Conservation (phyloP, 1,139 yeast genomes). For the Suhomyces atakaporum region DNA sequence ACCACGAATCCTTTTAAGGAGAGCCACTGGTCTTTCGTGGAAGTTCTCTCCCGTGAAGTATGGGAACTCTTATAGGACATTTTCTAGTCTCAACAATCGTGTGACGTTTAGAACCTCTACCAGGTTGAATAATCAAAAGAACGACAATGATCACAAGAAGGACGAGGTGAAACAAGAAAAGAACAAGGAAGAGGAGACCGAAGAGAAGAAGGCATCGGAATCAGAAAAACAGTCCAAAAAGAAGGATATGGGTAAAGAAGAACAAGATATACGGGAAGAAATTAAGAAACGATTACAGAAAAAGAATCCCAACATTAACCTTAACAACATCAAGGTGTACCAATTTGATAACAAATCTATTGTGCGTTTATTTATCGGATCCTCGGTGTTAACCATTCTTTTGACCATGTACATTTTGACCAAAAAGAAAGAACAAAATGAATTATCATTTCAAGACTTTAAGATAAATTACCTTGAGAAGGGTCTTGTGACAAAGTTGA, state of each 20-base stretch:
- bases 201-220: constrained; percentile 3
- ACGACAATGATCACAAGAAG: too few species aligned
- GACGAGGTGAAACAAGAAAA: constrained; percentile 4
- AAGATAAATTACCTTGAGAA: constrained; percentile 77
- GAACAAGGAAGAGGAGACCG: background rate
- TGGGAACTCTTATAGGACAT: constrained; percentile 1
- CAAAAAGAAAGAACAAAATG: constrained; percentile 28
- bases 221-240: constrained; percentile 11
- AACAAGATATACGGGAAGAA: constrained; percentile 34
- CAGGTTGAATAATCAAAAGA: constrained; percentile 1
- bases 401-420: constrained; percentile 19
- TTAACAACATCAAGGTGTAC: constrained; percentile 36
- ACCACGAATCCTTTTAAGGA: constrained; percentile 6
- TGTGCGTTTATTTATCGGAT: constrained; percentile 15
- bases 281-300: constrained; percentile 34
- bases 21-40: constrained; percentile 3
- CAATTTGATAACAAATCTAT: constrained; percentile 29
- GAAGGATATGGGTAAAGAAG: constrained; percentile 16
- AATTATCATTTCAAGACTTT: constrained; percentile 88
- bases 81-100: constrained; percentile 4
- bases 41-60: background rate
- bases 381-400: constrained; percentile 18
- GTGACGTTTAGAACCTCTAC: constrained; percentile 3
- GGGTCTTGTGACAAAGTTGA: constrained; percentile 76
- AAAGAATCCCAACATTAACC: constrained; percentile 33